These are phyloP conservation scores for Wickerhamiella cacticola DNA, from an alignment of 805 yeast genomes.

Conservation along the genomic window DNA sequence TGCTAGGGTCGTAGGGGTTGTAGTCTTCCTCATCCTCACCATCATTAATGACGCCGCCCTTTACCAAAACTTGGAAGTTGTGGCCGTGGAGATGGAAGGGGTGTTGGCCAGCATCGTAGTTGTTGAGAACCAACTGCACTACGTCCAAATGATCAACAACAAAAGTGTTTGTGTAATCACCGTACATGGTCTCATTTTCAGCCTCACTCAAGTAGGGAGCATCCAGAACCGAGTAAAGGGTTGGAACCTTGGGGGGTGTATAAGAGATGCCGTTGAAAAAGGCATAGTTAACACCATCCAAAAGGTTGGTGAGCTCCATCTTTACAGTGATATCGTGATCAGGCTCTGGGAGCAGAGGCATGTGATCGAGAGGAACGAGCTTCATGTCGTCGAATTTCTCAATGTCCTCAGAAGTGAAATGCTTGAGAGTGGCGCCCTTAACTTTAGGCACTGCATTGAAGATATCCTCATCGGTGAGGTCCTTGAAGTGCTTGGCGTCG, in stretches of 20 bases:
- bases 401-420: slow-evolving; percentile 33
- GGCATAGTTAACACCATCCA: slow-evolving; percentile 84
- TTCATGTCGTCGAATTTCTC: slow-evolving; percentile 63
- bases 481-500: slow-evolving; percentile 13
- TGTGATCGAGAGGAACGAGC: slow-evolving; percentile 50
- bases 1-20: slow-evolving; percentile 41
- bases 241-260: slow-evolving; percentile 72
- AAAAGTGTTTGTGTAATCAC: slow-evolving; percentile 64
- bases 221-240: slow-evolving; percentile 63
- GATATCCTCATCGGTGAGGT: slow-evolving; percentile 45
- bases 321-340: slow-evolving; percentile 55
- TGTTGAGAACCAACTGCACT: slow-evolving; percentile 74
- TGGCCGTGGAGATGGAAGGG: slow-evolving; percentile 98
- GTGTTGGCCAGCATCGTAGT: slow-evolving; percentile 81
- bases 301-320: slow-evolving; percentile 73
- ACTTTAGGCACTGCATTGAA: slow-evolving; percentile 34
- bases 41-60: slow-evolving; percentile 41
- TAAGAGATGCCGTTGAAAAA: slow-evolving; percentile 82
- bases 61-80: slow-evolving; percentile 66
- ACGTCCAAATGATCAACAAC: slow-evolving; percentile 56
- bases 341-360: slow-evolving; percentile 49
- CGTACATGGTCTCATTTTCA: slow-evolving; percentile 53
- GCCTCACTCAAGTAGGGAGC: slow-evolving; percentile 41
- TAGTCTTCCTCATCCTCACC: slow-evolving; percentile 44
- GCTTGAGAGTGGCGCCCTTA: slow-evolving; percentile 12